Evolutionary conservation across 345 rosid genomes (phyloP).

Genomic region (Leavenworthia alabamica): DNA sequence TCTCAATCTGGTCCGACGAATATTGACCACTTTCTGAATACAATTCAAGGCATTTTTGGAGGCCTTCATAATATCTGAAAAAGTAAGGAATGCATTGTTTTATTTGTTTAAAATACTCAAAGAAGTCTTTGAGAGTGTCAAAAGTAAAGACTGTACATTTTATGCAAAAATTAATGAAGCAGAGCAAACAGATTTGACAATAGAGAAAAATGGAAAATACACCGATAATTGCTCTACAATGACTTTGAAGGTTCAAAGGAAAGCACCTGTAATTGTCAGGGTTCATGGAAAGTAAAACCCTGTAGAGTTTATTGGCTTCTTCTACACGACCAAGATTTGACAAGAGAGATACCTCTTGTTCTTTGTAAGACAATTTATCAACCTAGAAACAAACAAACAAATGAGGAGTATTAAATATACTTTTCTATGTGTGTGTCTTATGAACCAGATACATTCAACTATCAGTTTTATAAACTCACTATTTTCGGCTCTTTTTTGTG

Average conservation of each 20-base stretch:
- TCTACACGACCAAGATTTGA: constrained; percentile 65
- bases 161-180: constrained; percentile 1
- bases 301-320: constrained; percentile 72
- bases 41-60: constrained; percentile 71
- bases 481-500: constrained; percentile 63
- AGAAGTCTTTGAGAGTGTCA: constrained; percentile 3
- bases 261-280: constrained; percentile 95
- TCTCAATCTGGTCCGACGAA: constrained; percentile 69
- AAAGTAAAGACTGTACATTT: not conserved
- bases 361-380: constrained; percentile 73
- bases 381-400: constrained; percentile 50
- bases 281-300: constrained; percentile 70
- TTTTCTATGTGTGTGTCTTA: not conserved
- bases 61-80: constrained; percentile 84
- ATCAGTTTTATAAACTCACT: constrained; percentile 41
- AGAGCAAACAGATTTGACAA: not conserved
- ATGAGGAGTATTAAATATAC: constrained; percentile 15
- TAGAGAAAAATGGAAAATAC: not conserved
- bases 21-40: constrained; percentile 53
- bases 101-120: not conserved
- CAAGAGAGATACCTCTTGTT: constrained; percentile 82
- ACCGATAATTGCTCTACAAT: not conserved
- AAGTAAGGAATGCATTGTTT: not conserved
- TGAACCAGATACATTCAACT: constrained; percentile 4
- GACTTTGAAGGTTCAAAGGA: constrained; percentile 6